phyloP scores from a whole-genome alignment of 2,329 filamentous ascomycete species.

The Onygenales sp. region DNA sequence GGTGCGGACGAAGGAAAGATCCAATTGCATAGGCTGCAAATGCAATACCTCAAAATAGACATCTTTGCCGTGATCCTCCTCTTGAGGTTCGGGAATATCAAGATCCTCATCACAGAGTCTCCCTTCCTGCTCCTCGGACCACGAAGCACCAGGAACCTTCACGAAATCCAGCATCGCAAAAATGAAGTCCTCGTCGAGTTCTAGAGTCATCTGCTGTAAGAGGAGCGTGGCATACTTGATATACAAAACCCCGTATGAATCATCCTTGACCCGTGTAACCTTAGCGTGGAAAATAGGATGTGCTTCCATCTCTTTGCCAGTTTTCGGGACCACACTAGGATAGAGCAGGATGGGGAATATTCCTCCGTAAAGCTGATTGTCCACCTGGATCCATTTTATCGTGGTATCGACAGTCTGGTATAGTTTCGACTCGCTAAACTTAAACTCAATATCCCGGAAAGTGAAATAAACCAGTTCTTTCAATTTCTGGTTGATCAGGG shows the following conservation, averaged over 20 bases:
- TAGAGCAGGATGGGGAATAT: conserved; percentile 97
- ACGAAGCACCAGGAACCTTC: conserved; percentile 82
- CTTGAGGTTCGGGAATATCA: conserved; percentile 83
- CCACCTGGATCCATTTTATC: conserved; percentile 98
- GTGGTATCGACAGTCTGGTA: conserved; percentile 87
- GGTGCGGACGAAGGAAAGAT: conserved; percentile 93
- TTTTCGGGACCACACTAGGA: conserved; percentile 94
- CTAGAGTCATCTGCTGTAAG: conserved; percentile 94
- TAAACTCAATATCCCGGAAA: conserved; percentile 79
- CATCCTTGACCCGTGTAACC: conserved; percentile 91
- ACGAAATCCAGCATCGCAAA: conserved; percentile 92
- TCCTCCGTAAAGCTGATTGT: conserved; percentile 96
- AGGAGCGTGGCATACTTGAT: conserved; percentile 96
- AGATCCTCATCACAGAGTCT: conserved; percentile 81
- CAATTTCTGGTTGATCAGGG: conserved; percentile 82
- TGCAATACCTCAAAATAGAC: conserved; percentile 98
- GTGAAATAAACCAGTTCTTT: conserved; percentile 91
- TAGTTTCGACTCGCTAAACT: conserved; percentile 83
- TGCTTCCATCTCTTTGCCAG: conserved; percentile 88
- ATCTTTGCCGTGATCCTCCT: conserved; percentile 76
- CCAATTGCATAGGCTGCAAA: conserved; percentile 95
- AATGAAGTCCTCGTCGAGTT: conserved; percentile 96
- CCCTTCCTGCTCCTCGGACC: conserved; percentile 73
- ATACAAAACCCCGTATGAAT: conserved; percentile 94
- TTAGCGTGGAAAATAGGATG: conserved; percentile 91